Conservation (phyloP, 495 filamentous ascomycete species). For the Penicillium crystallinum region DNA sequence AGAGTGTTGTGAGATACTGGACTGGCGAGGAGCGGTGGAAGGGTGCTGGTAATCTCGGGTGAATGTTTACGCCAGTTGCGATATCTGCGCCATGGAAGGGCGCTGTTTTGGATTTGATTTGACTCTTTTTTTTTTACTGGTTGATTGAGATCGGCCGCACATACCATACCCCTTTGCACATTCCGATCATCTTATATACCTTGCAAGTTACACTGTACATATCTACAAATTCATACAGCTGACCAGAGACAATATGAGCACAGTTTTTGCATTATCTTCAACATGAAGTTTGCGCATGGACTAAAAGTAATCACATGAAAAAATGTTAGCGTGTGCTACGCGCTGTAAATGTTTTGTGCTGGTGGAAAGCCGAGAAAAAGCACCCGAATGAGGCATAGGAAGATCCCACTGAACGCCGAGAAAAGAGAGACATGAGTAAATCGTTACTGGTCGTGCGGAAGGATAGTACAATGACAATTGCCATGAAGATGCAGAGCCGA, state of each 20-base stretch:
- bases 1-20: slow-evolving; percentile 79
- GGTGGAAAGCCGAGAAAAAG: neutral
- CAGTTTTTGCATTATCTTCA: slow-evolving; percentile 5
- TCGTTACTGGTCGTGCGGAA: slow-evolving; percentile 13
- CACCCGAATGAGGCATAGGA: neutral
- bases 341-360: slow-evolving; percentile 5
- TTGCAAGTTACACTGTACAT: neutral
- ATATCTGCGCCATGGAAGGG: neutral
- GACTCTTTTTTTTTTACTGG: neutral
- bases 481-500: slow-evolving; percentile 11
- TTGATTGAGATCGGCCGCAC: neutral
- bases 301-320: slow-evolving; percentile 11
- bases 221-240: neutral
- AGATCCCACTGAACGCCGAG: slow-evolving; percentile 9
- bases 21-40: slow-evolving; percentile 49
- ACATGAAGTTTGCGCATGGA: neutral
- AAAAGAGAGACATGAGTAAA: slow-evolving; percentile 20
- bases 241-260: neutral
- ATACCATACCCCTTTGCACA: slow-evolving; percentile 19
- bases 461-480: slow-evolving; percentile 23
- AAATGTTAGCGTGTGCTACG: slow-evolving; percentile 1
- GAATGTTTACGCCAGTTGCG: neutral
- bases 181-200: slow-evolving; percentile 12
- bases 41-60: slow-evolving; percentile 8
- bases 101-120: neutral